Evolutionary conservation across 208 protist species (phyloP).

Genomic region (Herpetomonas samuelpessoai): DNA sequence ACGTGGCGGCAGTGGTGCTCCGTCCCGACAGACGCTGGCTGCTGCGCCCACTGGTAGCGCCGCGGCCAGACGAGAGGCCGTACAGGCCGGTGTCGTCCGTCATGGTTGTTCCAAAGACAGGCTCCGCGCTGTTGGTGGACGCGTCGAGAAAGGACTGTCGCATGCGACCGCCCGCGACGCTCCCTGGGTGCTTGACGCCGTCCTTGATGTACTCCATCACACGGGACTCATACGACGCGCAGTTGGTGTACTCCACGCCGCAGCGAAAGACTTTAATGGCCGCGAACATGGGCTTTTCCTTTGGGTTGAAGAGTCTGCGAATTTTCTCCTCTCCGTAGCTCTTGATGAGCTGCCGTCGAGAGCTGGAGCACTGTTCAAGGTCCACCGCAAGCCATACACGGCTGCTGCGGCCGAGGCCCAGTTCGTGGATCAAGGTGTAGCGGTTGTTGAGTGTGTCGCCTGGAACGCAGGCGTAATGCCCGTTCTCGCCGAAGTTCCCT

Average conservation of each 20-base stretch:
- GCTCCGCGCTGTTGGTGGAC: background rate
- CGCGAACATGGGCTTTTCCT: slow-evolving; percentile 47
- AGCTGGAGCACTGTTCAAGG: slow-evolving; percentile 41
- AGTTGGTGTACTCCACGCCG: slow-evolving; percentile 31
- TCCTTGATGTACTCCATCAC: slow-evolving; percentile 57
- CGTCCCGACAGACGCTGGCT: background rate
- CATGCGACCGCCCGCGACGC: background rate
- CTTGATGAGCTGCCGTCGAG: slow-evolving; percentile 37
- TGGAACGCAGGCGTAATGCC: slow-evolving; percentile 55
- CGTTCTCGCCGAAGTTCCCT: slow-evolving; percentile 40
- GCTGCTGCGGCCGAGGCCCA: slow-evolving; percentile 51
- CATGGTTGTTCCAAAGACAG: background rate
- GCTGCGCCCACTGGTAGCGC: no score
- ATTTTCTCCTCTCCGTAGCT: slow-evolving; percentile 31
- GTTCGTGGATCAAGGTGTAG: slow-evolving; percentile 43
- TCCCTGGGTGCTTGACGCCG: slow-evolving; percentile 18
- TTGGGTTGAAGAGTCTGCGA: slow-evolving; percentile 27
- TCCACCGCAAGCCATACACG: slow-evolving; percentile 72
- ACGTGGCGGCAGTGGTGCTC: background rate
- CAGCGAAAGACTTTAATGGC: slow-evolving; percentile 77
- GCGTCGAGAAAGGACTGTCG: background rate
- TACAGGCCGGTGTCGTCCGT: background rate
- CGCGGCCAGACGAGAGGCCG: background rate
- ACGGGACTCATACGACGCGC: slow-evolving; percentile 39
- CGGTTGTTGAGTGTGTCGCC: slow-evolving; percentile 62